A percentile compares a stretch with the other conserved stretches of the same genome.
phyloP scores from a whole-genome alignment of 225 moss, liverwort and hornwort species.

The Ulota crispa region DNA sequence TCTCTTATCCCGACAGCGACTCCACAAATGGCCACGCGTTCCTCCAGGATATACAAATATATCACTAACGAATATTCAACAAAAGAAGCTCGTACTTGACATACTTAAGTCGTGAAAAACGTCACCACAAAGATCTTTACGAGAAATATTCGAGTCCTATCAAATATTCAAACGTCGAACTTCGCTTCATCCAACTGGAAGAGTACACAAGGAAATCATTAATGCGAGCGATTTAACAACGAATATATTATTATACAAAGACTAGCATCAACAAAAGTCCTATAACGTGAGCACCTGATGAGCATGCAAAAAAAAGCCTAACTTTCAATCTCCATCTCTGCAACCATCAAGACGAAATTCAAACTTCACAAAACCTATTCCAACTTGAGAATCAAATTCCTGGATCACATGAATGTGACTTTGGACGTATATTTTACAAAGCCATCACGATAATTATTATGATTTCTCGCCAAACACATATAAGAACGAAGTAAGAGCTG shows the following conservation, averaged over 20 bases:
- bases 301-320: neutral
- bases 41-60: constrained; percentile 10
- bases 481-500: neutral
- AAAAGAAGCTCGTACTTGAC: neutral
- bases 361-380: constrained; percentile 12
- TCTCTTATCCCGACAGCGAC: constrained; percentile 7
- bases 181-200: too few species aligned
- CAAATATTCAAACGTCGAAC: neutral
- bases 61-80: neutral
- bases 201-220: too few species aligned
- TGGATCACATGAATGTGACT: neutral
- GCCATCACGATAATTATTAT: neutral
- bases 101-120: neutral
- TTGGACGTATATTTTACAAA: neutral
- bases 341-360: neutral
- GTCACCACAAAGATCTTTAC: neutral
- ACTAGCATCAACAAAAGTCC: too few species aligned
- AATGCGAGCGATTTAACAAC: too few species aligned
- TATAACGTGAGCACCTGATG: too few species aligned
- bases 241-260: too few species aligned
- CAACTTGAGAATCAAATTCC: neutral
- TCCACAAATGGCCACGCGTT: neutral
- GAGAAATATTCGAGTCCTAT: neutral
- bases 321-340: neutral
- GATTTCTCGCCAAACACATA: neutral